Evolutionary conservation across 2,329 filamentous ascomycete species (phyloP).

Genomic region (Neonectria sp.): DNA sequence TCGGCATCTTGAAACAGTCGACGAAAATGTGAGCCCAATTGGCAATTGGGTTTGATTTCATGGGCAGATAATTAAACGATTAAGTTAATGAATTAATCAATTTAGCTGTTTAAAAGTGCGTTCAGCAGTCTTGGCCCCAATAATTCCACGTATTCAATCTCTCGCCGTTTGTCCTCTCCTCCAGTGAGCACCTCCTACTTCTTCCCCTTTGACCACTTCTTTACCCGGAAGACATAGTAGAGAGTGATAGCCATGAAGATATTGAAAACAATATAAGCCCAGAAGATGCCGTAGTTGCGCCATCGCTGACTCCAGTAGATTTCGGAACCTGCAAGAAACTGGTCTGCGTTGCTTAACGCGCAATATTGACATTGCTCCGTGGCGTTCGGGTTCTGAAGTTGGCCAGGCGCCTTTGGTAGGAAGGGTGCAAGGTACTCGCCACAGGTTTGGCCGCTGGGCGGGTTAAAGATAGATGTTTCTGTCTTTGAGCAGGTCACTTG

Average conservation of each 20-base stretch:
- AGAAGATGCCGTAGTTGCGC: slow-evolving; percentile 81
- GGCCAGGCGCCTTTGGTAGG: slow-evolving; percentile 65
- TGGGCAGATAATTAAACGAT: not conserved
- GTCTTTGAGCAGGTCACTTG: slow-evolving; percentile 64
- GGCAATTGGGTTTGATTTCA: no score
- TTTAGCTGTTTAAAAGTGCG: no score
- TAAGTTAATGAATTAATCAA: not conserved
- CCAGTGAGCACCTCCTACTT: not conserved
- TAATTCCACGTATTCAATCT: not conserved
- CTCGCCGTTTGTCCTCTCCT: not conserved
- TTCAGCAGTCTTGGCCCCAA: no score
- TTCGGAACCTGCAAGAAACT: slow-evolving; percentile 65
- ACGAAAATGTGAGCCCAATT: no score
- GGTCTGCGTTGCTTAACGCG: slow-evolving; percentile 71
- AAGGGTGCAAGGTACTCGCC: slow-evolving; percentile 73
- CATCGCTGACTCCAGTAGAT: slow-evolving; percentile 71
- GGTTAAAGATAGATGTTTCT: slow-evolving; percentile 77
- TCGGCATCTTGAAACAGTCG: not conserved
- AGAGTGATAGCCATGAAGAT: slow-evolving; percentile 69
- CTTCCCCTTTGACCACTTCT: slow-evolving; percentile 47
- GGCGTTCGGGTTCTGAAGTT: slow-evolving; percentile 73
- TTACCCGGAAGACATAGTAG: slow-evolving; percentile 76
- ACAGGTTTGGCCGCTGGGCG: slow-evolving; percentile 75
- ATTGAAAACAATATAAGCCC: slow-evolving; percentile 77
- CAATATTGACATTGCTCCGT: slow-evolving; percentile 77